Evolutionary conservation across 108 stramenopile species (phyloP).

Genomic region (Cyclostephanos invisitatus): DNA sequence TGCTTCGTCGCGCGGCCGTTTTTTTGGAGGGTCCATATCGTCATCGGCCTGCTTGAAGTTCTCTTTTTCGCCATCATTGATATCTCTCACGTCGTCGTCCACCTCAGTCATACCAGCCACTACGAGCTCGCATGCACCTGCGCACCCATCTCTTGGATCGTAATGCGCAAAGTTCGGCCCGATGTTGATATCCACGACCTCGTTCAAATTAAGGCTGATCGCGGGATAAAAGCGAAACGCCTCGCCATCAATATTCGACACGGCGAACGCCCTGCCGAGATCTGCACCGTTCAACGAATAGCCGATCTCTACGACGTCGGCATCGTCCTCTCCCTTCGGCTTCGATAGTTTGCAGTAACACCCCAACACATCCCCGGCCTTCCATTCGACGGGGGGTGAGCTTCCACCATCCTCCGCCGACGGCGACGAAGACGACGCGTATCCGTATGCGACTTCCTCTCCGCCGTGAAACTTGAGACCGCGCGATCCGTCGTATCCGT

Average conservation of each 20-base stretch:
- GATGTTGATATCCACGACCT: slow-evolving; percentile 67
- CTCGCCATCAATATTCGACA: slow-evolving; percentile 6
- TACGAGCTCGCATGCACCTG: slow-evolving; percentile 49
- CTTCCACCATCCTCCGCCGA: neutral
- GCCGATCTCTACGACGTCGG: slow-evolving; percentile 47
- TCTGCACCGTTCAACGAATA: slow-evolving; percentile 74
- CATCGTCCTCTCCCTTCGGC: neutral
- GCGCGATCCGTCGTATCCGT: slow-evolving; percentile 79
- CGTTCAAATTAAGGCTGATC: slow-evolving; percentile 70
- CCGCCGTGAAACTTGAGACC: slow-evolving; percentile 66
- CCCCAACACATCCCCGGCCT: slow-evolving; percentile 72
- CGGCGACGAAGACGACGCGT: neutral
- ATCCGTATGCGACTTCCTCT: slow-evolving; percentile 53
- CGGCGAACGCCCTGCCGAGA: slow-evolving; percentile 61
- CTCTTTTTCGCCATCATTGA: neutral
- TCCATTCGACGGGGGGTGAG: slow-evolving; percentile 38
- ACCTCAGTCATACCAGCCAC: slow-evolving; percentile 15
- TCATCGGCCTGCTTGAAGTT: slow-evolving; percentile 1
- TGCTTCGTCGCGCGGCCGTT: slow-evolving; percentile 24
- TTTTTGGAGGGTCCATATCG: slow-evolving; percentile 21
- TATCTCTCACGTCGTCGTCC: slow-evolving; percentile 5
- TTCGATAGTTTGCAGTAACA: slow-evolving; percentile 44
- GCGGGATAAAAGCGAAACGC: slow-evolving; percentile 60
- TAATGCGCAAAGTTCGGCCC: slow-evolving; percentile 28
- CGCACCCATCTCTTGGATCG: slow-evolving; percentile 20